These are phyloP conservation scores for Herpetomonas tarakana DNA, from an alignment of 208 protist species.

Conservation along the genomic window DNA sequence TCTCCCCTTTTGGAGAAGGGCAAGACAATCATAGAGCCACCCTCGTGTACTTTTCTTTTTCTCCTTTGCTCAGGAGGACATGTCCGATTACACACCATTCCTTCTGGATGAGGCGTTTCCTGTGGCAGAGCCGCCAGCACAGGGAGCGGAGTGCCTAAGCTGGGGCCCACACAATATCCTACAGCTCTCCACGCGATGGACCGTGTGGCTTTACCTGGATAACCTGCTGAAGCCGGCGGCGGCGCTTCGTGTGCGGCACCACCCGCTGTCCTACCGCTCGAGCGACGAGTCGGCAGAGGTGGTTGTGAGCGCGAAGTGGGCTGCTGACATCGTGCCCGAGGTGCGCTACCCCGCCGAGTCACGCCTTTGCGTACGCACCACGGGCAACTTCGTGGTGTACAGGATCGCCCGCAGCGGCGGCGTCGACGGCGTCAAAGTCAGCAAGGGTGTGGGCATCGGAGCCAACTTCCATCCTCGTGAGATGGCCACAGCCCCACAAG, in stretches of 20 bases:
- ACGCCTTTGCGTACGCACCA: slow-evolving; percentile 63
- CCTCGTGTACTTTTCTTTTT: slow-evolving; percentile 13
- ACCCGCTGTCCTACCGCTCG: slow-evolving; percentile 24
- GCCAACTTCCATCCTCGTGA: slow-evolving; percentile 9
- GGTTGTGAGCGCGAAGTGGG: slow-evolving; percentile 71
- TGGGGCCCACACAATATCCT: slow-evolving; percentile 86
- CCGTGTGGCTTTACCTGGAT: slow-evolving; percentile 49
- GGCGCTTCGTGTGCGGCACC: slow-evolving; percentile 24
- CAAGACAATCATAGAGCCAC: no score
- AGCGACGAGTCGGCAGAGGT: slow-evolving; percentile 22
- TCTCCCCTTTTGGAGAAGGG: no score
- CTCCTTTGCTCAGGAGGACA: background rate
- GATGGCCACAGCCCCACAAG: background rate
- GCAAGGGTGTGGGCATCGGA: slow-evolving; percentile 39
- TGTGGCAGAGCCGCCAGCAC: slow-evolving; percentile 33
- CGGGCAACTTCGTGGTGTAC: slow-evolving; percentile 64
- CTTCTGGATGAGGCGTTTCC: slow-evolving; percentile 32
- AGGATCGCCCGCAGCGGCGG: slow-evolving; percentile 47
- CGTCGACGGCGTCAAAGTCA: slow-evolving; percentile 16
- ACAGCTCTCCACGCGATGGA: slow-evolving; percentile 56
- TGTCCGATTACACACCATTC: slow-evolving; percentile 10
- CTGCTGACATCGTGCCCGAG: slow-evolving; percentile 35
- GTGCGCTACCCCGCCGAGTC: slow-evolving; percentile 57
- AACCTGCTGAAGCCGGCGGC: slow-evolving; percentile 27
- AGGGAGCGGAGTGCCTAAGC: slow-evolving; percentile 35